Evolutionary conservation across 2,329 filamentous ascomycete species (phyloP), one percentile per base, ranked within the genome.

Genomic region (Alternaria panax): DNA sequence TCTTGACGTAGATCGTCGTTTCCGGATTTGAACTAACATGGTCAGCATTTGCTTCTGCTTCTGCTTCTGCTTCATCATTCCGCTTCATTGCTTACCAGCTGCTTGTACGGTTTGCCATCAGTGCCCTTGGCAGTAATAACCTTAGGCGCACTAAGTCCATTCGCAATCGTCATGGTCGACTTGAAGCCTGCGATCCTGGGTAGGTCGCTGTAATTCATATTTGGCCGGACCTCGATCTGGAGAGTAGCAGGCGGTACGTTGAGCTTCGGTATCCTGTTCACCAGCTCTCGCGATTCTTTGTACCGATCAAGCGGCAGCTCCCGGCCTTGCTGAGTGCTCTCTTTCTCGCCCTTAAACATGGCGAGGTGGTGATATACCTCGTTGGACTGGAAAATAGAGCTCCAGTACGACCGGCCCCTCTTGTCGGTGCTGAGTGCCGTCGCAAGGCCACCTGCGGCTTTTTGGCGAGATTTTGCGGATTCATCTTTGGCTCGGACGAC

Each of bases 1-100:
- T 99, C 95, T 80, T 99, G 95, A 8, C 96, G 91, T 12, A 99
- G 85, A 75, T 99, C 94, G 76, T 99, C 95, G 73, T 94, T 94
- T 18, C 95, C 93, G 63, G 93, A 93, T 83, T 99, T 99, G 75
- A 97, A 89, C 83, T 88, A 27, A 40, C 7, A 42, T 36, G 25
- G 56, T 66, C 48, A 65, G 60, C 18, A 41, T 34, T 12, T 50
- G 12, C n/a, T n/a, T n/a, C n/a, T n/a, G n/a, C n/a, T n/a, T n/a
- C n/a, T n/a, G 4, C 8, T 9, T 38, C 2, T n/a, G n/a, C 11
- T 20, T 30, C 24, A 9, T 12, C 28, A 20, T 24, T 42, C 28
- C 11, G 22, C 32, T 27, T 18, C 24, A 30, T 16, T 25, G 70
- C 83, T 74, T 80, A 88, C 92, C 62, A 99, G 83, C 79, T 97